Base-by-base conservation (phyloP, 2,329 filamentous ascomycete genomes). In the Tolypocladium amazonense region DNA sequence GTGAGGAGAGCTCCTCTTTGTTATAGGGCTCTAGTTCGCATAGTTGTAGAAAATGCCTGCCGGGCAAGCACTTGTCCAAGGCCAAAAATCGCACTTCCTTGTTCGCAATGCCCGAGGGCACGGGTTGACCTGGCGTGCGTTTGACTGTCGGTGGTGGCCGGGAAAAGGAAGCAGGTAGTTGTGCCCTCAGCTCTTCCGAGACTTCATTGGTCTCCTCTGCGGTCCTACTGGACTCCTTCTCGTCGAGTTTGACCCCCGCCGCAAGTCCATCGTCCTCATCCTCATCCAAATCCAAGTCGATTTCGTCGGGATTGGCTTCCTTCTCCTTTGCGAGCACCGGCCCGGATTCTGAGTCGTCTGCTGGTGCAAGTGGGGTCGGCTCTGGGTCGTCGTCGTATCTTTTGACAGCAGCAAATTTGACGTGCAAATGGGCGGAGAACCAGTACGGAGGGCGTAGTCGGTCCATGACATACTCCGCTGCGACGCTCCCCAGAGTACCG, bases 381-480 rank as follows among this genome's bases (percentile, higher is more conserved):
- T 14, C 45, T 25, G 56, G 15, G 62, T 86, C 68, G 56, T 86
- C 68, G 56, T 72, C 64, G 60, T 85, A 87, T n/a, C 63, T 76
- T 70, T 83, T 88, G 63, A 85, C 71, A 0, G 92, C 94, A 0
- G 87, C 75, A 70, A 88, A 97, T 70, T 93, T 95, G 77, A 89
- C 87, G 73, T 99, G 94, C 75, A 97, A 75, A 73, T 99, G 94
- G 3, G 92, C 94, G 43, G 89, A 88, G 71, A 97, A 97, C 94
- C 94, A 99, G 71, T 91, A 88, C 0, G 82, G 81, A 12, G 94
- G 94, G 58, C 91, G 81, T 58, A 99, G 74, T 37, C 89, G 82
- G 69, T 96, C 87, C 73, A 97, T 82, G 25, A 96, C 86, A 65
- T 88, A 84, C 68, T 83, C 85, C 0, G 92, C 92, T 0, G 93